A percentile compares a stretch with the other conserved stretches of the same genome.
These are phyloP conservation scores for Backusella circina DNA, from an alignment of 192 early-diverging fungal genomes.

Conservation along the genomic window DNA sequence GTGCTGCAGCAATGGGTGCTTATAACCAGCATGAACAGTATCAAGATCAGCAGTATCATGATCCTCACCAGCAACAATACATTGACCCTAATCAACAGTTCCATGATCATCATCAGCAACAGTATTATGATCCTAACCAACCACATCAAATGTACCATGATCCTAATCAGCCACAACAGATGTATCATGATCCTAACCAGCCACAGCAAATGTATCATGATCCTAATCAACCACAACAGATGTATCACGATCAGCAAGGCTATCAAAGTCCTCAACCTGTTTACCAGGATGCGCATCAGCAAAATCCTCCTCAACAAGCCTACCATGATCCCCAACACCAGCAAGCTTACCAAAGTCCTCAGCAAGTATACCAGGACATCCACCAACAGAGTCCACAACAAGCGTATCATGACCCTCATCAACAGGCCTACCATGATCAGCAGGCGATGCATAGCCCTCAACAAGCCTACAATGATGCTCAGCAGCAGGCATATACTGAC, in stretches of 20 bases:
- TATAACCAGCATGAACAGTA: slow-evolving; percentile 3
- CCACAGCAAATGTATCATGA: slow-evolving; percentile 1
- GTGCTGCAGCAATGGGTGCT: not conserved
- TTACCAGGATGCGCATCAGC: not conserved
- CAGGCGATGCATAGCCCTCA: too few species aligned
- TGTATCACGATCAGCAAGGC: not conserved
- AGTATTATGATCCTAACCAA: not conserved
- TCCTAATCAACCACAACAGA: not conserved
- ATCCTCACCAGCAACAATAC: not conserved
- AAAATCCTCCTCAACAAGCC: not conserved
- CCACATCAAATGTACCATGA: not conserved
- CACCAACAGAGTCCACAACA: not conserved
- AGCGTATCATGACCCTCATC: not conserved
- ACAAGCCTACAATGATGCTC: not conserved
- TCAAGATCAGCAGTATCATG: not conserved
- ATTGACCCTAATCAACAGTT: not conserved
- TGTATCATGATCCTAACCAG: slow-evolving; percentile 6
- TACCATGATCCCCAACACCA: not conserved
- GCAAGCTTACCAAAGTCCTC: not conserved
- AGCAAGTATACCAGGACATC: not conserved
- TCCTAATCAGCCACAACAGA: not conserved
- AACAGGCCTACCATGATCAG: not conserved
- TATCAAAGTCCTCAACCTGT: not conserved
- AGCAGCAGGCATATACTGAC: not conserved
- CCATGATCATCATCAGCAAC: not conserved